Percentiles rank a stretch among this genome's conserved stretches.
Evolutionary conservation across 129 eudicot species (phyloP).

Genomic region (Flaveria ramosissima): DNA sequence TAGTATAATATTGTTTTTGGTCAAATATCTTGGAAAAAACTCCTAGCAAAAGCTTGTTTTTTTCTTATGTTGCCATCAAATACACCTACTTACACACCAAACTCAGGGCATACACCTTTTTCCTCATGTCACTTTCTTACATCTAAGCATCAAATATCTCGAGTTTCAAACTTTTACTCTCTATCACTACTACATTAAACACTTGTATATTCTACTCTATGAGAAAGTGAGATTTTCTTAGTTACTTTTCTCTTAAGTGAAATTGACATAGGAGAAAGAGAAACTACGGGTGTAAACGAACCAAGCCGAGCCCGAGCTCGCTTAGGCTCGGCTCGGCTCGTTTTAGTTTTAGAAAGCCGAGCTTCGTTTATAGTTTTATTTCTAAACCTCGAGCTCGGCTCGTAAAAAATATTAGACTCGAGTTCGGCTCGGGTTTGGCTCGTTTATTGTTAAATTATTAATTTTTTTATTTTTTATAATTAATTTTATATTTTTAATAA

Average conservation of each 20-base stretch:
- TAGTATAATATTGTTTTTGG: slow-evolving; percentile 6
- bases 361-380: no score
- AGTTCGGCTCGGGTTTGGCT: no score
- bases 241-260: neutral
- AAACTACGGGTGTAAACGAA: no score
- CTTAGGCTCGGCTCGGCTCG: no score
- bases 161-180: slow-evolving; percentile 12
- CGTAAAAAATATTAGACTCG: no score
- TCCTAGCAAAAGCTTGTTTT: slow-evolving; percentile 29
- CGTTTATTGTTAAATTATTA: no score
- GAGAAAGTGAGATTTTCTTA: neutral
- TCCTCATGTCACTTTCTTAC: slow-evolving; percentile 19
- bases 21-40: slow-evolving; percentile 9
- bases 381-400: no score
- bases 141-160: slow-evolving; percentile 13
- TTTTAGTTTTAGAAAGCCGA: no score
- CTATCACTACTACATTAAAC: slow-evolving; percentile 11
- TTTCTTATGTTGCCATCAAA: slow-evolving; percentile 28
- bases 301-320: no score
- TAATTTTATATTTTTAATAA: no score
- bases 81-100: slow-evolving; percentile 44
- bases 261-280: no score
- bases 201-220: slow-evolving; percentile 3
- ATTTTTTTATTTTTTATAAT: no score
- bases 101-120: slow-evolving; percentile 21